A percentile compares a stretch with the other conserved stretches of the same genome.
Evolutionary conservation across 768 basidiomycete species (phyloP).

Genomic region (Clitopilus hobsonii): DNA sequence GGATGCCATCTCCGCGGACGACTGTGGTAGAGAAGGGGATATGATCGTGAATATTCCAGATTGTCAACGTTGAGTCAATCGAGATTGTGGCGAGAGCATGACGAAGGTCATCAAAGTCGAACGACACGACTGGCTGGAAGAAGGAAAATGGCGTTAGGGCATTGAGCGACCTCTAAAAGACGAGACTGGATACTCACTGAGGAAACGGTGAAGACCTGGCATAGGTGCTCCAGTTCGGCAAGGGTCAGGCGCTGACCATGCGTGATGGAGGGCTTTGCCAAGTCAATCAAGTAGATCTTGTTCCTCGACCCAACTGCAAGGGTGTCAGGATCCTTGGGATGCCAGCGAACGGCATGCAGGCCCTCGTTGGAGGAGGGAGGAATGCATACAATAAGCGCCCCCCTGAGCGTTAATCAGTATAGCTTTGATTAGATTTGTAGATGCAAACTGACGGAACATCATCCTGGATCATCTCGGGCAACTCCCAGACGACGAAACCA

Average conservation of each 20-base stretch:
- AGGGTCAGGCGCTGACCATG: conserved; percentile 65
- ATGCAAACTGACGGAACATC: conserved; percentile 69
- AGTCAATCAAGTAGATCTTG: conserved; percentile 72
- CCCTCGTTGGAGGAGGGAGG: conserved; percentile 58
- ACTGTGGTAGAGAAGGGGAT: conserved; percentile 72
- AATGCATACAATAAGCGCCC: conserved; percentile 64
- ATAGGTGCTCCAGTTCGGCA: conserved; percentile 63
- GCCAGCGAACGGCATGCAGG: conserved; percentile 84
- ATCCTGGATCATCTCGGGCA: conserved; percentile 79
- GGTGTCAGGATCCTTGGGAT: conserved; percentile 75
- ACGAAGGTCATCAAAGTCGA: conserved; percentile 79
- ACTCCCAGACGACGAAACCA: conserved; percentile 85
- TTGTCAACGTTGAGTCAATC: conserved; percentile 73
- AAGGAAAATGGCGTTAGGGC: neutral
- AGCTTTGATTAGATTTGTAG: neutral
- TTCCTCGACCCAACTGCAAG: conserved; percentile 81
- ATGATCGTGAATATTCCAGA: conserved; percentile 80
- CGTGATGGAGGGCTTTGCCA: conserved; percentile 56
- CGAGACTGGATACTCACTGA: conserved; percentile 71
- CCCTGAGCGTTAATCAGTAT: conserved; percentile 39
- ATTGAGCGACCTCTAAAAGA: neutral
- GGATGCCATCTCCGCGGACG: conserved; percentile 73
- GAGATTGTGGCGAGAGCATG: conserved; percentile 78
- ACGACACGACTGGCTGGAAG: conserved; percentile 68
- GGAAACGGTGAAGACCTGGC: conserved; percentile 62